Conservation (phyloP, 2,329 filamentous ascomycete species). For the Aureobasidium sp. region DNA sequence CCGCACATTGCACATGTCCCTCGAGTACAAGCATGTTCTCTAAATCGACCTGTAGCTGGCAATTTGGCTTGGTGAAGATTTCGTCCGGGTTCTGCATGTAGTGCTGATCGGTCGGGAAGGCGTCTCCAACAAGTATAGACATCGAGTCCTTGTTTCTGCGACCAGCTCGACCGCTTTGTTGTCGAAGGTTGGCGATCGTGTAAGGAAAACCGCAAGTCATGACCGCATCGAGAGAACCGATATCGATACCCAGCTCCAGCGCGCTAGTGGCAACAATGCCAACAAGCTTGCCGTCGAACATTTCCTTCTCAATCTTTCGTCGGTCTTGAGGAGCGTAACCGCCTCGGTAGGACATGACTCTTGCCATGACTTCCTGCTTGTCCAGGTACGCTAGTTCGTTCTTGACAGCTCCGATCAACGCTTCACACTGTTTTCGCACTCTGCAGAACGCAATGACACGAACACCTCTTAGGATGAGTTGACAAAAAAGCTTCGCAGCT, state of each 20-base stretch:
- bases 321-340: constrained; percentile 91
- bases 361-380: constrained; percentile 60
- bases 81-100: constrained; percentile 97
- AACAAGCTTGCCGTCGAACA: constrained; percentile 91
- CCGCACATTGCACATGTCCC: constrained; percentile 91
- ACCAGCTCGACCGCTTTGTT: constrained; percentile 89
- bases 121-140: constrained; percentile 80
- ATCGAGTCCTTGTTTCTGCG: constrained; percentile 88
- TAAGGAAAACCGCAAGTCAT: constrained; percentile 92
- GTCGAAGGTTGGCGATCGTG: constrained; percentile 85
- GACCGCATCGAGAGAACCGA: constrained; percentile 87
- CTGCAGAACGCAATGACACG: constrained; percentile 89
- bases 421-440: constrained; percentile 80
- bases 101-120: constrained; percentile 84
- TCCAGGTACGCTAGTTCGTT: constrained; percentile 66
- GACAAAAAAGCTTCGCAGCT: constrained; percentile 82
- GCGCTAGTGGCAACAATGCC: constrained; percentile 92
- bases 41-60: constrained; percentile 83
- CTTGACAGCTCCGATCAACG: constrained; percentile 69
- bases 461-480: constrained; percentile 78
- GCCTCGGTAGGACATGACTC: constrained; percentile 92
- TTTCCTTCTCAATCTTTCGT: constrained; percentile 79
- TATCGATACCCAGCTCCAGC: constrained; percentile 88
- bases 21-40: constrained; percentile 84
- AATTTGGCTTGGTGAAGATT: constrained; percentile 85